Base-by-base conservation (phyloP, 2,329 filamentous ascomycete species). In the Penicillium sp. region DNA sequence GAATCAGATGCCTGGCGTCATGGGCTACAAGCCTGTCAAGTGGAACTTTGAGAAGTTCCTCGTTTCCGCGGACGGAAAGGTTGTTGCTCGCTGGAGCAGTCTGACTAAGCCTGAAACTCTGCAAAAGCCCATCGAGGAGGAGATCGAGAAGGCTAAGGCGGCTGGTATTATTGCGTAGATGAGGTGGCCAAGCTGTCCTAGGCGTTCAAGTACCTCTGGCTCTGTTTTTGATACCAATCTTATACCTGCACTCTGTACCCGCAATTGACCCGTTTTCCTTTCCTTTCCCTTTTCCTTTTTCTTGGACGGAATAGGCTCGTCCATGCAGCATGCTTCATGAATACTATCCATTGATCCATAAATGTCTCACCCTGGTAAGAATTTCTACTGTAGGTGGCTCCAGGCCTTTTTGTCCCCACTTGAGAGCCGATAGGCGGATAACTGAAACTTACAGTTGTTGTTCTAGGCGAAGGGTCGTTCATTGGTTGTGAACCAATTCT, bases 11-110 rank as follows among this genome's bases (percentile, higher is more conserved):
- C 83, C 93, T 1, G 92, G 94, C 18, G 68, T 97, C 49, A 77
- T 97, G 77, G 94, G 94, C 17, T 72, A 97, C 68, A 93, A 95
- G 86, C 77, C 87, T 56, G 81, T 99, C 66, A 97, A 97, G 88
- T 99, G 94, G 94, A 99, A 99, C 78, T 99, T 97, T 79, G 94
- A 99, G 76, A 99, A 99, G 84, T 99, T 97, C 77, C 78, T 99
- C 58, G 80, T 99, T 60, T 88, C 87, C 54, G 83, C 84, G 56
- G 91, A 97, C 73, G 94, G 94, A 21, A 83, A 88, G 76, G 91
- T 97, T 63, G 88, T 89, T 76, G 83, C 83, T 23, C 80, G 94
- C 60, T 99, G 91, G 91, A 89, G 90, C 27, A 93, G 89, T 73
- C 89, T 85, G 15, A 91, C 89, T 54, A 94, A 92, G 81, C 94